A percentile compares a stretch with the other conserved stretches of the same genome.
These are phyloP conservation scores for Atkinsonella texensis DNA, from an alignment of 2,329 filamentous ascomycete genomes.

Conservation along the genomic window DNA sequence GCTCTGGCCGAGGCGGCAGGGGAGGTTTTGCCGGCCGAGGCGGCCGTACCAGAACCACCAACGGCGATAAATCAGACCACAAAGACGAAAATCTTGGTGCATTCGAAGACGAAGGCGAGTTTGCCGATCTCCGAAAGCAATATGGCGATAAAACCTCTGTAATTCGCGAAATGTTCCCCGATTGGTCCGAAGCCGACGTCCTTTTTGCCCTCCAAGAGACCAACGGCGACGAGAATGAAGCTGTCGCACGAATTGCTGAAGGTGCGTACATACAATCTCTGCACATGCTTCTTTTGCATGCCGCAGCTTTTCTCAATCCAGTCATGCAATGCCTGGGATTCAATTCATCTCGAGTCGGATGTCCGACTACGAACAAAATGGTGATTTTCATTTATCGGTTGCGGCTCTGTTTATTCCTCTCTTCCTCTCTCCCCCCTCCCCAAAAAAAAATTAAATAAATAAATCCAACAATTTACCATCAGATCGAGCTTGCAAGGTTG, in stretches of 20 bases:
- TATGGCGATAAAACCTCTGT: slow-evolving; percentile 67
- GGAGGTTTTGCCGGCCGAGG: slow-evolving; percentile 62
- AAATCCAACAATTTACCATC: too few species aligned
- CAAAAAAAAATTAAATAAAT: too few species aligned
- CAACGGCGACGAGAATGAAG: slow-evolving; percentile 62
- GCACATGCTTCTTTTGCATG: slow-evolving; percentile 7
- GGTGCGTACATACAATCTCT: slow-evolving; percentile 35
- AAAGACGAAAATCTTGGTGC: slow-evolving; percentile 46
- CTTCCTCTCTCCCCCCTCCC: neutral
- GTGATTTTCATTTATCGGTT: neutral
- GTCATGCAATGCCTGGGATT: neutral
- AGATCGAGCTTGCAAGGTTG: too few species aligned
- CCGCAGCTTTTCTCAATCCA: neutral
- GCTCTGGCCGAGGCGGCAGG: slow-evolving; percentile 76
- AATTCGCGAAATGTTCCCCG: slow-evolving; percentile 86
- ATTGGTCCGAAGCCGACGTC: slow-evolving; percentile 92
- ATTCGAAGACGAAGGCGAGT: slow-evolving; percentile 74
- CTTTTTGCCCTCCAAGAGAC: slow-evolving; percentile 87
- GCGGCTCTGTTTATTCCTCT: neutral
- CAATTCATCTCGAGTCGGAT: neutral
- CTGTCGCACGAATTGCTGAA: slow-evolving; percentile 69
- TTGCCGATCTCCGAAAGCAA: slow-evolving; percentile 84
- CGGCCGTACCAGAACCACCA: slow-evolving; percentile 55
- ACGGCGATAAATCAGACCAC: slow-evolving; percentile 52
- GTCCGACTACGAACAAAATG: too few species aligned